Evolutionary conservation across 345 rosid species (phyloP), one percentile per base, ranked within the genome.

Genomic region (Bruguiera gymnorhiza): DNA sequence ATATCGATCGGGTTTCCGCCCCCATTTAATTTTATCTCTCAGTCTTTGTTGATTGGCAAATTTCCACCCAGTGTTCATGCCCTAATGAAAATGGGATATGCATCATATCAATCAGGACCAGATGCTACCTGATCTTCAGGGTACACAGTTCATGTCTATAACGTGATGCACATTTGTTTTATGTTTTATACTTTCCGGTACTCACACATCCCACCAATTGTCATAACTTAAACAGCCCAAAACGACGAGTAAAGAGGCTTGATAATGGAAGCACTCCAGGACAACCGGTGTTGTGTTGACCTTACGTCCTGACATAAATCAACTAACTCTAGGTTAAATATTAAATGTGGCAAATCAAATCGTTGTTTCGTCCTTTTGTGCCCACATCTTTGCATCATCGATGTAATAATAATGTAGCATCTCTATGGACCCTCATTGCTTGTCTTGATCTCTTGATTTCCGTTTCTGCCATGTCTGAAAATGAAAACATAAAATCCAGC

Each of bases 291-390:
- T n/a, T 80, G 76, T 75, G n/a, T 62, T 71, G 67, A 70, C 68
- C 72, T 71, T 64, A 81, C 82, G 85, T 84, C 68, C 72, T 66
- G 61, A 79, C 83, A 85, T 81, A 77, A 81, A 68, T 82, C 82
- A 79, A 81, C 82, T 68, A 75, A 77, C 68, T 69, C 73, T 31
- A 19, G 62, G 24, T 46, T 2, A 69, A 46, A 9, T 21, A 51
- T 62, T 27, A 56, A 27, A 30, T 43, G 36, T 24, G 43, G 43
- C 39, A 37, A 8, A 16, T 29, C 23, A 43, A 26, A 70, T 10
- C 5, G 37, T 34, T 18, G 31, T 65, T 53, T 46, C 65, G 48
- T 66, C 59, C 63, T 80, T 73, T 69, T 66, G 50, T 65, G 51
- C 43, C 21, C 6, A 34, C 26, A 73, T 52, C 76, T 50, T 52